phyloP scores from a whole-genome alignment of 345 rosid species.

The Euphorbia peplus region DNA sequence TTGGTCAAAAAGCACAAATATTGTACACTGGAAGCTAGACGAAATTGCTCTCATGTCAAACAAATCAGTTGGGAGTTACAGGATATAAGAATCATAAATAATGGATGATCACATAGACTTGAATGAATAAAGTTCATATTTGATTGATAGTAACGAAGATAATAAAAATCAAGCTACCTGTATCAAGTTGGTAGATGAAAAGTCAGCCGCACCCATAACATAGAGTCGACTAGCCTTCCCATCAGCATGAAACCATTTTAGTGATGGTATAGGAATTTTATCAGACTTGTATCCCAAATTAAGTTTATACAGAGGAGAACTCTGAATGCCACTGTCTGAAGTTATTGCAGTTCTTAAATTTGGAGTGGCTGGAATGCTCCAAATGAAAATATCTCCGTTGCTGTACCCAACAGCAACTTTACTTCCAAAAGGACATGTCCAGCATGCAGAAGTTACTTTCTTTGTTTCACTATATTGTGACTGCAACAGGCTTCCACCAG shows the following conservation, averaged over 20 bases:
- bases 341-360: constrained; percentile 39
- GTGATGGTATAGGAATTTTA: constrained; percentile 58
- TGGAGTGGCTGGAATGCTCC: constrained; percentile 49
- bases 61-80: background rate
- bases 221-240: constrained; percentile 76
- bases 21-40: background rate
- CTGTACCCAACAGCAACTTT: constrained; percentile 78
- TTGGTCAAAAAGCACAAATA: background rate
- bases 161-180: constrained; percentile 41
- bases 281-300: constrained; percentile 83
- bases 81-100: background rate
- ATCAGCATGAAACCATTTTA: constrained; percentile 69
- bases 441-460: constrained; percentile 77
- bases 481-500: constrained; percentile 56
- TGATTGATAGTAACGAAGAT: background rate
- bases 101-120: background rate
- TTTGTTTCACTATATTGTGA: constrained; percentile 52
- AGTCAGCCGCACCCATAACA: constrained; percentile 51
- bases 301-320: constrained; percentile 54
- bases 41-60: background rate
- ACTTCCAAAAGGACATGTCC: constrained; percentile 86
- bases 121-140: constrained; percentile 1
- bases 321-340: constrained; percentile 38
- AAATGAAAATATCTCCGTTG: constrained; percentile 71
- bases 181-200: constrained; percentile 47